Evolutionary conservation across 352 stramenopile genomes (phyloP).

Genomic region (Globisporangium sylvaticum): DNA sequence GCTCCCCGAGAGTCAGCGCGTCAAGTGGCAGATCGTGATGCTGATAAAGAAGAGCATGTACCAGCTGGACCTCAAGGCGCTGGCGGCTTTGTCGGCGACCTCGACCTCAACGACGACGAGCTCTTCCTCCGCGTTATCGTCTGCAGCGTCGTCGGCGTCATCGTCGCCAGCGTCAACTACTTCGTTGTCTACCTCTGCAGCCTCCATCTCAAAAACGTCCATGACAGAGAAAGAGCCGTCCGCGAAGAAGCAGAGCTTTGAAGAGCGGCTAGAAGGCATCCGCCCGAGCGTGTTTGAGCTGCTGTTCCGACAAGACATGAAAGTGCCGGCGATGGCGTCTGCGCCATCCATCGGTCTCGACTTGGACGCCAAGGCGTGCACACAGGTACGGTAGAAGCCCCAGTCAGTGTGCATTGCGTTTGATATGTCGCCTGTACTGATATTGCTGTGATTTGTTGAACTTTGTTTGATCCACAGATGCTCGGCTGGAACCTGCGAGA

Average conservation of each 20-base stretch:
- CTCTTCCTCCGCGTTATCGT: neutral
- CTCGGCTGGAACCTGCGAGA: slow-evolving; percentile 59
- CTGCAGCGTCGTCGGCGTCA: slow-evolving; percentile 1
- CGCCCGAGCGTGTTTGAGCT: slow-evolving; percentile 56
- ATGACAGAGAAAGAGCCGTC: slow-evolving; percentile 2
- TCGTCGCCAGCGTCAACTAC: neutral
- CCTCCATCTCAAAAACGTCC: neutral
- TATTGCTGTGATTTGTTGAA: neutral
- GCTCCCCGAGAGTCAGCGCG: slow-evolving; percentile 51
- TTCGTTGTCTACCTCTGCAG: neutral
- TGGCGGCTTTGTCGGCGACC: slow-evolving; percentile 12
- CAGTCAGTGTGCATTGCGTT: too few species aligned
- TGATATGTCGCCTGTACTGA: too few species aligned
- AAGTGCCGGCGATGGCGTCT: slow-evolving; percentile 25
- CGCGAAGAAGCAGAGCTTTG: slow-evolving; percentile 28
- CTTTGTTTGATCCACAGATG: slow-evolving; percentile 24
- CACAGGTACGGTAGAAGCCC: too few species aligned
- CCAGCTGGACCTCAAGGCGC: slow-evolving; percentile 49
- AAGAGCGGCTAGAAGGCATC: slow-evolving; percentile 63
- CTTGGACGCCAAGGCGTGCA: slow-evolving; percentile 40
- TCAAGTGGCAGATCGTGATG: slow-evolving; percentile 60
- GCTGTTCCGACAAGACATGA: slow-evolving; percentile 49
- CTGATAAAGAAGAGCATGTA: slow-evolving; percentile 63
- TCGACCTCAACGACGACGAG: neutral
- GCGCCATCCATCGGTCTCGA: slow-evolving; percentile 31